These are phyloP conservation scores for Daldinia vernicosa DNA, from an alignment of 495 filamentous ascomycete species.

Conservation along the genomic window DNA sequence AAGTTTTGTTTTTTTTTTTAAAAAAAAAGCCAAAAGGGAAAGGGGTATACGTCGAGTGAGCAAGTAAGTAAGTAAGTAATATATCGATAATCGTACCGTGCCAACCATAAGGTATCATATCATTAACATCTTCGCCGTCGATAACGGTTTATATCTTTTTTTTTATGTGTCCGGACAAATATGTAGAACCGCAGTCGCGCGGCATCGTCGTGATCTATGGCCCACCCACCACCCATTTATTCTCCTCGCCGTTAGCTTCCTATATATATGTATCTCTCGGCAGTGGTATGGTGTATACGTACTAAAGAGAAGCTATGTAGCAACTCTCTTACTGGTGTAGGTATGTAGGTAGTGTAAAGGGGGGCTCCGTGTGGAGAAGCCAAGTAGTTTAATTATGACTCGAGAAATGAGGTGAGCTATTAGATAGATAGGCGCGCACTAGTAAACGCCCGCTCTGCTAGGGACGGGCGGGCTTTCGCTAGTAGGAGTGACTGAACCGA, in stretches of 20 bases:
- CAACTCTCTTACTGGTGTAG: background rate
- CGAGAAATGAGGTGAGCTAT: background rate
- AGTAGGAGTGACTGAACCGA: conserved; percentile 27
- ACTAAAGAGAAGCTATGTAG: background rate
- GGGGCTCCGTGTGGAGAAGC: background rate
- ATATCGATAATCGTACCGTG: conserved; percentile 29
- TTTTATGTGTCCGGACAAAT: background rate
- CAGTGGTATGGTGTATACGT: background rate
- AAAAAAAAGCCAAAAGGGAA: conserved; percentile 9
- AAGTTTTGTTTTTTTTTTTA: background rate
- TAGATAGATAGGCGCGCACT: background rate
- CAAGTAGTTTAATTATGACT: background rate
- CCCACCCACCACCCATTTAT: background rate
- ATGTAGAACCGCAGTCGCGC: background rate
- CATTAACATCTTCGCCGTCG: conserved; percentile 18
- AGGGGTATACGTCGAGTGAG: conserved; percentile 40
- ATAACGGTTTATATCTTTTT: background rate
- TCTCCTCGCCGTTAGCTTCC: conserved; percentile 3
- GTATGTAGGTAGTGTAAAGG: background rate
- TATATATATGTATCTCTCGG: background rate
- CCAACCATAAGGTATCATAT: conserved; percentile 38
- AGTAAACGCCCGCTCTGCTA: conserved; percentile 37
- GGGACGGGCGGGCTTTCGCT: conserved; percentile 31
- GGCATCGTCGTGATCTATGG: background rate
- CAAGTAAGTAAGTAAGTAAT: conserved; percentile 1